Percentiles rank a stretch among this genome's conserved stretches.
Conservation (phyloP, 192 early-diverging fungal genomes). For the Mortierella claussenii region DNA sequence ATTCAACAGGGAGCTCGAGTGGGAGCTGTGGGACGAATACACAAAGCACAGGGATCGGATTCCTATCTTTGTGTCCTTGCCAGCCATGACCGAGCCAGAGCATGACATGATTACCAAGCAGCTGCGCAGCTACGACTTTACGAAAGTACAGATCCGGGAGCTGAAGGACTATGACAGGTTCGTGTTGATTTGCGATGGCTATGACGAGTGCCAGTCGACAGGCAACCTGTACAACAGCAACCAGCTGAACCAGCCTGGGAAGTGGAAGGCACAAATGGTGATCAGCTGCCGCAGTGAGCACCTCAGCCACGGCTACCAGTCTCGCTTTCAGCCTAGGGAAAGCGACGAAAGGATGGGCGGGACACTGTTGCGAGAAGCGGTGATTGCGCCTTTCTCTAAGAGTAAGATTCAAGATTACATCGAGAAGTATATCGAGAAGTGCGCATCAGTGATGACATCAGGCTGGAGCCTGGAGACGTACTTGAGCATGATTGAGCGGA, state of each 20-base stretch:
- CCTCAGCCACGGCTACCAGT: not conserved
- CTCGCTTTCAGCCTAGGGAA: not conserved
- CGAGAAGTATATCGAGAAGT: not conserved
- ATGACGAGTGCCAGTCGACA: constrained; percentile 1
- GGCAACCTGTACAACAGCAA: constrained; percentile 4
- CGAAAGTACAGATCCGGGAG: not conserved
- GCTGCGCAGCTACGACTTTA: not conserved
- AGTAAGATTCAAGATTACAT: constrained; percentile 5
- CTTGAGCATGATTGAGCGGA: not conserved
- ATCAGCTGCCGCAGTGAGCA: constrained; percentile 9
- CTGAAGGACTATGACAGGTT: not conserved
- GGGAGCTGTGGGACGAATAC: not conserved
- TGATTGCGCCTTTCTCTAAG: not conserved
- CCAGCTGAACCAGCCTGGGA: not conserved
- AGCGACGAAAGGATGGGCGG: not conserved
- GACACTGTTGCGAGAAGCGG: not conserved
- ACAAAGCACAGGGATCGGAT: not conserved
- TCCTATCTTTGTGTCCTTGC: not conserved
- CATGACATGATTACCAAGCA: constrained; percentile 2
- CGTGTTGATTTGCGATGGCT: constrained; percentile 22
- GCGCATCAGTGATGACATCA: not conserved
- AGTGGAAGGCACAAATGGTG: constrained; percentile 9
- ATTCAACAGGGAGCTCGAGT: not conserved
- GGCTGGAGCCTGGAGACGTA: not conserved
- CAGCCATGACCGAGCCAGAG: not conserved